A percentile compares a stretch with the other conserved stretches of the same genome.
These are phyloP conservation scores for Diplotaxis tenuifolia DNA, from an alignment of 345 rosid genomes.

Conservation along the genomic window DNA sequence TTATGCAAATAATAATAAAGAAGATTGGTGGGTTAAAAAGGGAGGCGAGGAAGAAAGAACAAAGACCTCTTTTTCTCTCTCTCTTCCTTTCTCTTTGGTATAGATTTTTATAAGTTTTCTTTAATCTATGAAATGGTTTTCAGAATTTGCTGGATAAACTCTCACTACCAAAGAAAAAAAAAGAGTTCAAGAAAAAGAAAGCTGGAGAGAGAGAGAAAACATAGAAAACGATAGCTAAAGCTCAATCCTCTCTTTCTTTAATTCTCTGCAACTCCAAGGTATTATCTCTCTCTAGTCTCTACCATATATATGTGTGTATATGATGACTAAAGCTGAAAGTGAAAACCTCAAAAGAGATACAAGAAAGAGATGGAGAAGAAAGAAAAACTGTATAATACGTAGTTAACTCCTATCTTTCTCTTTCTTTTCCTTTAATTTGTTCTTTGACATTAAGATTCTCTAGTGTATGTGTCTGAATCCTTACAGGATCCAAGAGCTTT, in stretches of 20 bases:
- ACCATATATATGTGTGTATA: conserved; percentile 19
- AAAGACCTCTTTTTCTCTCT: conserved; percentile 38
- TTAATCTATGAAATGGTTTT: conserved; percentile 15
- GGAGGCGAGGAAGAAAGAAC: conserved; percentile 48
- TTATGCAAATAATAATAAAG: conserved; percentile 16
- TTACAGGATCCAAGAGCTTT: conserved; percentile 36
- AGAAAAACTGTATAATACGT: conserved; percentile 28
- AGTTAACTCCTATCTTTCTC: conserved; percentile 34
- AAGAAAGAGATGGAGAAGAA: conserved; percentile 27
- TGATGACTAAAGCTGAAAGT: conserved; percentile 38
- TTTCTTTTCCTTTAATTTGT: background rate
- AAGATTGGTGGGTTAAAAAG: conserved; percentile 36
- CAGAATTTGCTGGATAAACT: conserved; percentile 34
- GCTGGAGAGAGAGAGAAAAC: conserved; percentile 35
- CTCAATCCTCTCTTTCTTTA: conserved; percentile 40
- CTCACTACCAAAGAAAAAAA: conserved; percentile 30
- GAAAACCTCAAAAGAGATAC: conserved; percentile 30
- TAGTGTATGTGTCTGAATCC: conserved; percentile 25
- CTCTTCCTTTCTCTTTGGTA: conserved; percentile 40
- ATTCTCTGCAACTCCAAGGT: conserved; percentile 56
- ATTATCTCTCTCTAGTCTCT: conserved; percentile 18
- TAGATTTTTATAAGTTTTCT: conserved; percentile 20
- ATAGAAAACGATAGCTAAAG: conserved; percentile 61
- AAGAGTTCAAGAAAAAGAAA: conserved; percentile 38
- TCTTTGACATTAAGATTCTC: conserved; percentile 1